Evolutionary conservation across 495 filamentous ascomycete species (phyloP), one percentile per base, ranked within the genome.

Genomic region (Durotheca rogersii): DNA sequence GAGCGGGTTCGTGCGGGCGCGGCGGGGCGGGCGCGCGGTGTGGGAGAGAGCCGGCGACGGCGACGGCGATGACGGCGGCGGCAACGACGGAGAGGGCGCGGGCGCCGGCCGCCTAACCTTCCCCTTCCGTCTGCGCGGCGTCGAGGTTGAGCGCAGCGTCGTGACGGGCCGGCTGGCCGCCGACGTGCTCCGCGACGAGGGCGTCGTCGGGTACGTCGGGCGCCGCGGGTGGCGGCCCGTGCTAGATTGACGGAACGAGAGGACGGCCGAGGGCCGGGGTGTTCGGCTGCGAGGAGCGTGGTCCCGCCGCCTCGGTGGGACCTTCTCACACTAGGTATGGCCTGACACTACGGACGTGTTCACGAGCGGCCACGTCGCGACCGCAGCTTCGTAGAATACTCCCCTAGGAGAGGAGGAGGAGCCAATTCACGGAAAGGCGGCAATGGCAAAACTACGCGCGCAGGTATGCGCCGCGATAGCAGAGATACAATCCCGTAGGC

Each of bases 151-250:
- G 65, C 66, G 76, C 39, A 87, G 83, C 60, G 67, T 86, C 1
- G 73, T 87, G 1, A 86, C 83, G 4, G 82, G 81, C 1, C 64
- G 84, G 47, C 70, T 68, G 6, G 79, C 72, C 1, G 62, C 48
- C 7, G 81, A 87, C 18, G 72, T 85, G 6, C 61, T 86, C 32
- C 59, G 50, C 15, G 83, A 86, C 60, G 81, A 84, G 44, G 75
- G 72, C 0, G 81, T 84, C 3, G 46, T 68, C 23, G 75, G 69
- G 15, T 84, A 78, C 56, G 64, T 77, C 4, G 69, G 69, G 11
- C 68, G 82, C 54, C 76, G 70, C 41, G 78, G 77, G 14, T 86
- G 84, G 83, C 75, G 67, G 62, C 61, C 76, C 11, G 71, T 83
- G 36, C 21, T 79, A 40, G 72, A 78, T 51, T 83, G n/a, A 57